These are phyloP conservation scores for Ambrosiella beaveri DNA, from an alignment of 2,329 filamentous ascomycete genomes.

Conservation along the genomic window DNA sequence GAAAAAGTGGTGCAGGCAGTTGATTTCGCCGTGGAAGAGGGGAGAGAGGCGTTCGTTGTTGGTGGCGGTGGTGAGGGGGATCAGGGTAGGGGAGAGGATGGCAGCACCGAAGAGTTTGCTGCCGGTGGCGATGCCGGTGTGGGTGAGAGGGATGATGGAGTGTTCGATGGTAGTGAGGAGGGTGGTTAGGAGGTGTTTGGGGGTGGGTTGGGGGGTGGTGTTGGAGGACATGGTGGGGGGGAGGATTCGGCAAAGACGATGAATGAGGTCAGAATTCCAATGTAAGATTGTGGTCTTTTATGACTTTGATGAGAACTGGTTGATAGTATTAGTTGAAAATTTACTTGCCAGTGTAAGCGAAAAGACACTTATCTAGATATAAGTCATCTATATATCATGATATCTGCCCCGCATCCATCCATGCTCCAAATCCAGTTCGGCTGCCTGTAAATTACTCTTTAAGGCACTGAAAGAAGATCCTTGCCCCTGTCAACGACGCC, in stretches of 20 bases:
- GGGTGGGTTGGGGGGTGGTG: not conserved
- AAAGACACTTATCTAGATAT: too few relatives aligned
- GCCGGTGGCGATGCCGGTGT: slow-evolving; percentile 30
- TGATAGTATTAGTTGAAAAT: too few relatives aligned
- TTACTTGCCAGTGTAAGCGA: too few relatives aligned
- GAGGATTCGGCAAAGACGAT: too few relatives aligned
- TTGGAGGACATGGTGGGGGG: slow-evolving; percentile 13
- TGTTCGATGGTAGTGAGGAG: slow-evolving; percentile 28
- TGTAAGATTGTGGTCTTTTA: too few relatives aligned
- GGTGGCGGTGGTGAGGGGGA: slow-evolving; percentile 31
- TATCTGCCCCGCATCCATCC: too few relatives aligned
- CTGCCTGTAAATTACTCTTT: not conserved
- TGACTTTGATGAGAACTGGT: too few relatives aligned
- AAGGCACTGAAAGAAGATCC: not conserved
- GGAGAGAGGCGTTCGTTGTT: slow-evolving; percentile 39
- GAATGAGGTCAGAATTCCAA: too few relatives aligned
- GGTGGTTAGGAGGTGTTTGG: slow-evolving; percentile 21
- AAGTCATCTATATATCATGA: too few relatives aligned
- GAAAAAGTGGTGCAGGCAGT: slow-evolving; percentile 43
- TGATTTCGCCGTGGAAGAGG: slow-evolving; percentile 41
- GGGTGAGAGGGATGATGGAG: slow-evolving; percentile 34
- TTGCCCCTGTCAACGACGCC: not conserved
- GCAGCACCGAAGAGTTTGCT: slow-evolving; percentile 41
- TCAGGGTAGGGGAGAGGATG: slow-evolving; percentile 27
- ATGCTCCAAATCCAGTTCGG: too few relatives aligned